phyloP scores from a whole-genome alignment of 805 yeast genomes.

The Lipomyces spencermartinsiae region DNA sequence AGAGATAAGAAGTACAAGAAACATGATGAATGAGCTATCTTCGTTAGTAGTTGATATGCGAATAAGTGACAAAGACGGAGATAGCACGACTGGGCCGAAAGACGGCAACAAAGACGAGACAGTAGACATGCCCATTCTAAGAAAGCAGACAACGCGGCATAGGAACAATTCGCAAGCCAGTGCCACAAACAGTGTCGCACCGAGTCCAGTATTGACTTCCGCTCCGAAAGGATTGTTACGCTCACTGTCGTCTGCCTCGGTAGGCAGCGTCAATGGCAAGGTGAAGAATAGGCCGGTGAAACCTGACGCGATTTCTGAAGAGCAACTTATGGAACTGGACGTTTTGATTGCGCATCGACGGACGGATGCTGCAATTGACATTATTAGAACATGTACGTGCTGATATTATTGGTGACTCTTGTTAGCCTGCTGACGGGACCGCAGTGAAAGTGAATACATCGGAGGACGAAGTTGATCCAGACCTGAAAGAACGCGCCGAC shows the following conservation, averaged over 20 bases:
- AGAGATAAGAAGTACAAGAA: constrained; percentile 31
- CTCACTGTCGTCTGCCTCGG: constrained; percentile 18
- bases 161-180: constrained; percentile 2
- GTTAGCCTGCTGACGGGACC: constrained; percentile 8
- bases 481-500: constrained; percentile 40
- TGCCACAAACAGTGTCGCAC: neutral
- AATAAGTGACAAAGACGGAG: constrained; percentile 1
- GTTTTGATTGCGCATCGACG: constrained; percentile 64
- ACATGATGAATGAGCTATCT: constrained; percentile 31
- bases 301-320: constrained; percentile 51
- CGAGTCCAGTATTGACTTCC: constrained; percentile 2
- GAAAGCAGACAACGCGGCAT: constrained; percentile 19
- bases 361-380: constrained; percentile 51
- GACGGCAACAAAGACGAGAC: constrained; percentile 6
- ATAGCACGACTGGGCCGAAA: neutral
- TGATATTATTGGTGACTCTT: constrained; percentile 8
- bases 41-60: constrained; percentile 27
- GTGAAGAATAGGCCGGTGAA: neutral
- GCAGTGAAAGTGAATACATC: constrained; percentile 14
- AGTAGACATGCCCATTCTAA: constrained; percentile 24
- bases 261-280: constrained; percentile 2
- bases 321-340: constrained; percentile 66
- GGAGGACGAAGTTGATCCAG: constrained; percentile 34
- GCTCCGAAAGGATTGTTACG: constrained; percentile 10
- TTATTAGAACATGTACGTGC: constrained; percentile 37